These are phyloP conservation scores for Serendipita sp. DNA, from an alignment of 768 basidiomycete genomes.

Conservation along the genomic window DNA sequence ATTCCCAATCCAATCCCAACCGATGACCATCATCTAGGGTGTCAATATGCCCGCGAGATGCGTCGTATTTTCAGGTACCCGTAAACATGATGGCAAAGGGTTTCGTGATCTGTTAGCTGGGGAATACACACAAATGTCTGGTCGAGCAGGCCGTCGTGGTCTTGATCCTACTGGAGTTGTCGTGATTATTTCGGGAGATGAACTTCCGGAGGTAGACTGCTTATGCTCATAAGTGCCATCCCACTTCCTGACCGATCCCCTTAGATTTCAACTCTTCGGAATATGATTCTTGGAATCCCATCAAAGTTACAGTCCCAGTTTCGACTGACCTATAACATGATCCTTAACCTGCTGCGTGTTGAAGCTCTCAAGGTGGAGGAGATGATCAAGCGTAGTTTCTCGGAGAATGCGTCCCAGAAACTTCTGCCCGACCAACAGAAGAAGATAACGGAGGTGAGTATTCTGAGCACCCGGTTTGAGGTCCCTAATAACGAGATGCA, in stretches of 20 bases:
- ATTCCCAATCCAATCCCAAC: background rate
- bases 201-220: constrained; percentile 53
- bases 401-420: constrained; percentile 89
- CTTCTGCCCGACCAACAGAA: constrained; percentile 87
- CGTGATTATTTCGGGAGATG: constrained; percentile 70
- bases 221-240: background rate
- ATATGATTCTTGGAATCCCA: constrained; percentile 90
- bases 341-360: constrained; percentile 86
- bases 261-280: constrained; percentile 57
- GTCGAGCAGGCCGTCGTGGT: constrained; percentile 90
- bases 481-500: background rate
- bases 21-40: constrained; percentile 36
- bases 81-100: constrained; percentile 86
- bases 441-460: constrained; percentile 60
- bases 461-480: background rate
- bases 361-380: constrained; percentile 94
- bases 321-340: constrained; percentile 98
- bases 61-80: constrained; percentile 87
- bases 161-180: constrained; percentile 92
- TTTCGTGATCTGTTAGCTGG: constrained; percentile 86
- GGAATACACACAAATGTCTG: constrained; percentile 98
- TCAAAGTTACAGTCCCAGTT: constrained; percentile 92
- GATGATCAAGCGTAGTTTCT: constrained; percentile 99
- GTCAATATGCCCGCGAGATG: constrained; percentile 99
- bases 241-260: background rate